phyloP scores from a whole-genome alignment of 345 rosid species.

The Murraya koenigii region DNA sequence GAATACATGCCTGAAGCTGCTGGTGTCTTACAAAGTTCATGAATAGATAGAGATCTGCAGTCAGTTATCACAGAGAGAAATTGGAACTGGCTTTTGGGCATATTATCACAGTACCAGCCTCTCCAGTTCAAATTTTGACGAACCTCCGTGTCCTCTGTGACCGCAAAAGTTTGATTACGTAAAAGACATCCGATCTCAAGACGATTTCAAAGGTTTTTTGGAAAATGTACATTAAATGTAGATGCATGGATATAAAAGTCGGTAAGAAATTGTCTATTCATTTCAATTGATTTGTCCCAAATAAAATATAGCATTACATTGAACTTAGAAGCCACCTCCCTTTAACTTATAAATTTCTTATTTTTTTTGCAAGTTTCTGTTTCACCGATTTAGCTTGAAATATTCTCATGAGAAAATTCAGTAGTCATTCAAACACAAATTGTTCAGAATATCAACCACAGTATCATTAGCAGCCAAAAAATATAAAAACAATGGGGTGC shows the following conservation, averaged over 20 bases:
- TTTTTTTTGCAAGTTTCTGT: background rate
- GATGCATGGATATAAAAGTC: background rate
- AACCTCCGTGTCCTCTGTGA: constrained; percentile 12
- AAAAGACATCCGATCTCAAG: constrained; percentile 21
- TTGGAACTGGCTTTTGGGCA: constrained; percentile 33
- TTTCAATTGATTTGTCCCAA: background rate
- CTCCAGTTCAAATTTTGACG: constrained; percentile 21
- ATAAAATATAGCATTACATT: background rate
- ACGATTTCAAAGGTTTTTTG: background rate
- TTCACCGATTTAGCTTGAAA: background rate
- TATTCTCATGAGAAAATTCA: background rate
- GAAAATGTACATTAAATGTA: background rate
- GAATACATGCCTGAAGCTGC: constrained; percentile 31
- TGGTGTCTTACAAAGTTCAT: constrained; percentile 19
- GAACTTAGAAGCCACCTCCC: background rate
- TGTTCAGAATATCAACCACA: background rate
- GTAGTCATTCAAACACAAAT: background rate
- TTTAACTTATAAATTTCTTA: too few relatives aligned
- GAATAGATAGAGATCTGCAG: constrained; percentile 28
- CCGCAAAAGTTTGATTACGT: background rate
- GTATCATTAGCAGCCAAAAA: background rate
- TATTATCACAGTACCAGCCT: constrained; percentile 28
- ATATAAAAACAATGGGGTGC: background rate
- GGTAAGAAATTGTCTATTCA: background rate
- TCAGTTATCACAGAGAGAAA: constrained; percentile 29